Evolutionary conservation across 1,284 basidiomycete genomes (phyloP), one percentile per base, ranked within the genome.

Genomic region (Moniliella sp.): DNA sequence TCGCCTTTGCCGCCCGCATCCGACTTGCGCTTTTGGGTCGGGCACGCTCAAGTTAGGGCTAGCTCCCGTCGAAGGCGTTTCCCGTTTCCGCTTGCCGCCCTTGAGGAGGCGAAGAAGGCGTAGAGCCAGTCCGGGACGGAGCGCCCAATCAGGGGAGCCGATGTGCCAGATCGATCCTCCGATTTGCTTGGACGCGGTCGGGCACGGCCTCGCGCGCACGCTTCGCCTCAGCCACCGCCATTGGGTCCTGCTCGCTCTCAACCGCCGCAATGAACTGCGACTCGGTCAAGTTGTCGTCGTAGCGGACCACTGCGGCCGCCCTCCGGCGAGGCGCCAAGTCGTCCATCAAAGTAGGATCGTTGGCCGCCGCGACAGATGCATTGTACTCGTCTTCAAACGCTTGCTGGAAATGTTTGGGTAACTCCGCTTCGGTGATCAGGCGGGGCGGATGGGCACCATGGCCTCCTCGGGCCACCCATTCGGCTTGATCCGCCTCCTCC

Each of bases 261-360:
- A 91, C 63, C 19, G 82, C 81, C n/a, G 53, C 46, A 28, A 61
- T 31, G 42, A 57, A 93, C 48, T 86, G 78, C 56, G 93, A 84
- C 51, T 94, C 86, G 33, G 75, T 78, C 32, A 94, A 67, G 12
- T 86, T 86, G 56, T 94, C 88, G 42, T 80, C 88, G 61, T 97
- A 97, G 56, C 75, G 78, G 35, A 97, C 82, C 18, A 77, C 70
- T 36, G 73, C 73, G 36, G 88, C 70, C 55, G 81, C 75, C 26
- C 86, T 82, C 39, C 81, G 73, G 29, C 80, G 79, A 51, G 80
- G 76, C 27, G 60, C 51, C 35, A 61, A 49, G 15, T 73, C 48
- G n/a, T n/a, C n/a, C n/a, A n/a, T n/a, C n/a, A n/a, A n/a, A n/a
- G n/a, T n/a, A n/a, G n/a, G n/a, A n/a, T n/a, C n/a, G 25, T 79